A percentile compares a stretch with the other conserved stretches of the same genome.
phyloP scores from a whole-genome alignment of 805 yeast genomes.

The Cyberlindnera saturnus region DNA sequence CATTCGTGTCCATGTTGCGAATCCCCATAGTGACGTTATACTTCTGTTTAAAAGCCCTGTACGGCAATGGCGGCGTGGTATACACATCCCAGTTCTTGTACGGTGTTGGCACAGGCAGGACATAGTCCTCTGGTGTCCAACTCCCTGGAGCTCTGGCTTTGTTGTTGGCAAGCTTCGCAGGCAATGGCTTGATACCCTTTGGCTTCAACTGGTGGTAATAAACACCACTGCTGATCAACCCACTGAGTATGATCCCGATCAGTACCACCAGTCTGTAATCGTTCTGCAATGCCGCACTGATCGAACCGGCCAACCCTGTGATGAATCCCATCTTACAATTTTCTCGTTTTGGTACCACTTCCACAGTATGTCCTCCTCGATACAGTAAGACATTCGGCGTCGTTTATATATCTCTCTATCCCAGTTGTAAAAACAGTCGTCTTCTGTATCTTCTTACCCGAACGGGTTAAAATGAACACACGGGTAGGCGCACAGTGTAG shows the following conservation, averaged over 20 bases:
- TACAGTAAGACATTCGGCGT: no score
- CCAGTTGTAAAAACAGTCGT: no score
- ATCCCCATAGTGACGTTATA: conserved; percentile 68
- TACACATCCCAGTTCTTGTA: conserved; percentile 26
- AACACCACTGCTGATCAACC: neutral
- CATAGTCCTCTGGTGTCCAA: conserved; percentile 50
- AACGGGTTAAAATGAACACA: no score
- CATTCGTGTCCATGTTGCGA: conserved; percentile 51
- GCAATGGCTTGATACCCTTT: conserved; percentile 21
- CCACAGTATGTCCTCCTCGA: no score
- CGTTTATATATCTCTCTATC: no score
- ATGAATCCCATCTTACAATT: no score
- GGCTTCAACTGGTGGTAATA: neutral
- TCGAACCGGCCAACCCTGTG: no score
- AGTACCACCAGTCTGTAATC: conserved; percentile 4
- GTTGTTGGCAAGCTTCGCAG: conserved; percentile 34
- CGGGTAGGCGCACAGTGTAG: no score
- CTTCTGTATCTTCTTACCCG: no score
- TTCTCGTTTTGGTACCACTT: no score
- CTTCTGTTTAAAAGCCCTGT: conserved; percentile 53
- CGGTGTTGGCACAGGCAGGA: conserved; percentile 43
- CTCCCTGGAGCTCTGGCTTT: conserved; percentile 41
- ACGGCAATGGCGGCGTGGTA: conserved; percentile 17
- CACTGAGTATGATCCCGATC: conserved; percentile 1
- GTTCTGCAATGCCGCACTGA: neutral